Percentiles rank a stretch among this genome's conserved stretches.
Evolutionary conservation across 2,329 filamentous ascomycete species (phyloP).

Genomic region (Stagonosporopsis cucurbitacearum): DNA sequence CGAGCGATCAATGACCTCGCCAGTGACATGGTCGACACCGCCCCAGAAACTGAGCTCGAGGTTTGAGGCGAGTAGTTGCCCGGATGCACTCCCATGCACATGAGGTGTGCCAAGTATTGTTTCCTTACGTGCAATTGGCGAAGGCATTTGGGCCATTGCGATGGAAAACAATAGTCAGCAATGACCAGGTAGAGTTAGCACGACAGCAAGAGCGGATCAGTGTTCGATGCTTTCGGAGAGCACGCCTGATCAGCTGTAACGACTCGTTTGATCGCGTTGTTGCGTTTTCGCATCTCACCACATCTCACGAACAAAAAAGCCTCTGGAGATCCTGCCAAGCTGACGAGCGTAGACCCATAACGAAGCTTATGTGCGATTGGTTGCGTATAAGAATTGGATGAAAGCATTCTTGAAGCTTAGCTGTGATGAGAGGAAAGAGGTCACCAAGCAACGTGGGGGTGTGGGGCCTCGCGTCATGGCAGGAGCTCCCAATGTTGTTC

Average conservation of each 20-base stretch:
- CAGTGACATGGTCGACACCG: constrained; percentile 51
- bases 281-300: not conserved
- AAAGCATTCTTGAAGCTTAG: not conserved
- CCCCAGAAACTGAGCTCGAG: constrained; percentile 56
- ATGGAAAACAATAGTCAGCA: not conserved
- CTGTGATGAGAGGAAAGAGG: not conserved
- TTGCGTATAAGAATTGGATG: no score
- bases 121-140: not conserved
- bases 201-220: not conserved
- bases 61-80: constrained; percentile 6
- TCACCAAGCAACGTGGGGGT: constrained; percentile 8
- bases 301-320: not conserved
- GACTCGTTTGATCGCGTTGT: no score
- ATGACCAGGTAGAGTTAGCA: not conserved
- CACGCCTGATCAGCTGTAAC: no score
- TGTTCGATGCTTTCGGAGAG: not conserved
- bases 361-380: no score
- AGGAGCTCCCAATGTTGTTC: constrained; percentile 6
- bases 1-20: constrained; percentile 54
- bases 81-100: constrained; percentile 4
- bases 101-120: constrained; percentile 9
- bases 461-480: constrained; percentile 10
- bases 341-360: no score
- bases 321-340: not conserved
- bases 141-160: not conserved